These are phyloP conservation scores for Suillus decipiens DNA, from an alignment of 768 basidiomycete species.

Conservation along the genomic window DNA sequence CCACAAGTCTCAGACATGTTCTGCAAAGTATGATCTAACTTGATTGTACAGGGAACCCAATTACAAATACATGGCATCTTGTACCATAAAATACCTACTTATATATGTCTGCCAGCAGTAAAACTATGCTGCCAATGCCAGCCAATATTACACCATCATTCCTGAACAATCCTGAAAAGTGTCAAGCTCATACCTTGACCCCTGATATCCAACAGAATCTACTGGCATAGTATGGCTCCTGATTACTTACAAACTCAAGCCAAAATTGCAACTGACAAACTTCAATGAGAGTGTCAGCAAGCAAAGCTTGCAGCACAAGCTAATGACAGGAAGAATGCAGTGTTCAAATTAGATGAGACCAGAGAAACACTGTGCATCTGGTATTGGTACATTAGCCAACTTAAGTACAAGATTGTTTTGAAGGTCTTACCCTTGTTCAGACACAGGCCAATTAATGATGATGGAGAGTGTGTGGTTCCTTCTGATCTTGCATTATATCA, in stretches of 20 bases:
- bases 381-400: background rate
- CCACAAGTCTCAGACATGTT: too few species aligned
- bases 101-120: too few species aligned
- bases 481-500: background rate
- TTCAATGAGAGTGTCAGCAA: background rate
- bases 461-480: background rate
- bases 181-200: too few species aligned
- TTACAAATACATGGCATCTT: too few species aligned
- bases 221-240: background rate
- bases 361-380: background rate
- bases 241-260: background rate
- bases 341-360: background rate
- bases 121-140: too few species aligned
- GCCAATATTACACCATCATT: too few species aligned
- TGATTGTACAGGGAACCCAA: too few species aligned
- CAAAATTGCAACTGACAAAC: background rate
- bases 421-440: background rate
- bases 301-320: background rate
- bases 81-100: too few species aligned
- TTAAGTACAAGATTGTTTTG: background rate
- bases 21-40: too few species aligned
- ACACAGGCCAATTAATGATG: background rate
- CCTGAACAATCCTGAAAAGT: too few species aligned
- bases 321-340: background rate
- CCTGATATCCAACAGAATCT: too few species aligned